Base-by-base conservation (phyloP, 176 grass and related monocot species). In the Oryza officinalis region DNA sequence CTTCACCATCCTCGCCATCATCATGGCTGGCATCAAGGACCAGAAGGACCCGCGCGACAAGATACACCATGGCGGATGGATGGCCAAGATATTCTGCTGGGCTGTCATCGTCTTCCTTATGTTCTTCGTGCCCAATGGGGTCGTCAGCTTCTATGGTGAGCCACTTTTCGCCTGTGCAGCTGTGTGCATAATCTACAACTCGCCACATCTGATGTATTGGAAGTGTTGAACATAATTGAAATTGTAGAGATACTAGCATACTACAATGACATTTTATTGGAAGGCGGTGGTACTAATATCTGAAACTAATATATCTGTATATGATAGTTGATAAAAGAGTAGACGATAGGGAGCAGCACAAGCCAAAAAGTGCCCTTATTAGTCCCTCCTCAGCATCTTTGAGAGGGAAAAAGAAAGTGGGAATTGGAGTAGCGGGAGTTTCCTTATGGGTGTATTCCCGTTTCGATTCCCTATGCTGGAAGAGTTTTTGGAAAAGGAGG, bases 51-150 rank as follows among this genome's bases (percentile, higher is more conserved):
- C 96, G 28, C 93, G 96, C 27, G 96, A 99, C 83, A 92, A 85
- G 85, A 73, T 99, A 27, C 96, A 99, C 89, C 96, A 99, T 80
- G 93, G 93, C 0, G 96, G 96, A 0, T 99, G 96, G 96, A 99
- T 99, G 96, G 91, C 91, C 63, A 99, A 99, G 89, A 80, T 99
- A 32, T 95, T 96, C 89, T 99, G 91, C 83, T 99, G 96, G 96
- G 89, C 27, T 38, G 63, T 96, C 31, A 65, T 99, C 33, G 89
- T 99, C 31, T 72, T 92, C 77, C 93, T 99, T 31, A 99, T 99
- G 96, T 99, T 99, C 89, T 99, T 99, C 75, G 93, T 99, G 26
- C 96, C 96, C 41, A 99, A 99, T 47, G 89, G 96, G 0, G 74
- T 99, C 1, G 91, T 99, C 74, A 99, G 93, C 81, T 99, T 96